These are phyloP conservation scores for Cnidoscolus chayamansa DNA, from an alignment of 441 rosid genomes.

Conservation along the genomic window DNA sequence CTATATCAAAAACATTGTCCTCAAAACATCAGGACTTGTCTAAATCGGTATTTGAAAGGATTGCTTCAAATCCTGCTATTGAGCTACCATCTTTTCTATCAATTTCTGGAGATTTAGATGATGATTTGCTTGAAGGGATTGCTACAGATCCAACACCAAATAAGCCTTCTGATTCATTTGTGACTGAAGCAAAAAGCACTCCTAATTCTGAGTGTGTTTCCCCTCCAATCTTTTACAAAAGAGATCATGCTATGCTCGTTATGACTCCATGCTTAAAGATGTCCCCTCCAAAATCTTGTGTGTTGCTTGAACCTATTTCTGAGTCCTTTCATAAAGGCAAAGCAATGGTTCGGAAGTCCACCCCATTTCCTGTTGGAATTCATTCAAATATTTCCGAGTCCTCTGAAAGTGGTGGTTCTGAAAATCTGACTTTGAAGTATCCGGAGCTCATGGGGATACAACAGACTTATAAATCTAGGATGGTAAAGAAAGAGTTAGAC, in stretches of 20 bases:
- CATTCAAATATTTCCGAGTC: conserved; percentile 49
- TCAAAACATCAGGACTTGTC: conserved; percentile 41
- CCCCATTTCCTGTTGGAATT: conserved; percentile 54
- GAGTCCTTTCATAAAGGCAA: conserved; percentile 36
- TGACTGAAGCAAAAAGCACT: conserved; percentile 20
- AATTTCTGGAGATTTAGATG: conserved; percentile 38
- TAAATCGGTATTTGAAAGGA: conserved; percentile 36
- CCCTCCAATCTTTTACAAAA: conserved; percentile 38
- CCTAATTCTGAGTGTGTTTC: conserved; percentile 35
- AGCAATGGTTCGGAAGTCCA: conserved; percentile 37
- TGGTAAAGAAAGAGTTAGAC: conserved; percentile 43
- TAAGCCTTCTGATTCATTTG: conserved; percentile 33
- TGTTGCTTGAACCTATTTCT: conserved; percentile 55
- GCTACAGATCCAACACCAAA: conserved; percentile 31
- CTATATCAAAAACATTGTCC: conserved; percentile 53
- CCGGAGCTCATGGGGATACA: conserved; percentile 72
- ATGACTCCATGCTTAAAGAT: conserved; percentile 74
- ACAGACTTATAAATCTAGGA: conserved; percentile 36
- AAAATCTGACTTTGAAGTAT: conserved; percentile 47
- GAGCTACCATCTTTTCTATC: conserved; percentile 34
- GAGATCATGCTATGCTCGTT: conserved; percentile 40
- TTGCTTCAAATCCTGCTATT: conserved; percentile 26
- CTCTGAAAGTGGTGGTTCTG: conserved; percentile 42
- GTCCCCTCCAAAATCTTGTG: conserved; percentile 82
- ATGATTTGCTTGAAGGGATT: conserved; percentile 36